Base-by-base conservation (phyloP, 192 early-diverging fungal genomes). In the Backusella morwellensis region DNA sequence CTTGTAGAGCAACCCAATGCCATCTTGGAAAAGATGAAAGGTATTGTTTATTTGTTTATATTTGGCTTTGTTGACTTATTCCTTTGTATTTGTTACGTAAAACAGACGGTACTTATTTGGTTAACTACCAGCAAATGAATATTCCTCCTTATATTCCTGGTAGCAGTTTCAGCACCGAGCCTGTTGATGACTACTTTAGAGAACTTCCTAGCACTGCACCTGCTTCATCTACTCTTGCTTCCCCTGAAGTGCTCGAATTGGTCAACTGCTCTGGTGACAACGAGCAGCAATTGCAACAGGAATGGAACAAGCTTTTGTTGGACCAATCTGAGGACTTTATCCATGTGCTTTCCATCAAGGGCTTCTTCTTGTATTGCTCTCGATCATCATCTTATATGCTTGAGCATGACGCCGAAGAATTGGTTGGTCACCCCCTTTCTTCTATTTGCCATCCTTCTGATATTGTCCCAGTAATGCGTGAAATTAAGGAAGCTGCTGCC, bases 391-490 rank as follows among this genome's bases (percentile, higher is more conserved):
- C 70, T 40, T 74, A 69, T 34, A 66, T 90, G 44, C 77, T 92
- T 36, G 90, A 89, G 75, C 91, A 86, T 71, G 76, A 82, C 47
- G 54, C 83, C 12, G 76, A 83, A 1, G 91, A 91, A n/a, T 54
- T 93, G 29, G 59, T 90, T 40, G 91, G 90, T 7, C 81, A 76
- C 4, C 78, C 81, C 15, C 56, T 93, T 26, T 80, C 84, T 44
- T 86, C 90, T 15, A 89, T 90, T 73, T 84, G 90, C 21, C 91
- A 93, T 75, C 90, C 90, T 42, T 86, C 85, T 11, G 91, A 93
- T 72, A 82, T 89, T 73, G 83, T 92, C 11, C 77, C 87, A 36
- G 91, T 90, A 12, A 88, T 93, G 81, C 80, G 90, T 34, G 90
- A 93, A 80, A 72, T 93, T 11, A 86, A 91, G 44, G 83, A 81